Base-by-base conservation (phyloP, 306 rosid species). In the Cucumis hystrix region DNA sequence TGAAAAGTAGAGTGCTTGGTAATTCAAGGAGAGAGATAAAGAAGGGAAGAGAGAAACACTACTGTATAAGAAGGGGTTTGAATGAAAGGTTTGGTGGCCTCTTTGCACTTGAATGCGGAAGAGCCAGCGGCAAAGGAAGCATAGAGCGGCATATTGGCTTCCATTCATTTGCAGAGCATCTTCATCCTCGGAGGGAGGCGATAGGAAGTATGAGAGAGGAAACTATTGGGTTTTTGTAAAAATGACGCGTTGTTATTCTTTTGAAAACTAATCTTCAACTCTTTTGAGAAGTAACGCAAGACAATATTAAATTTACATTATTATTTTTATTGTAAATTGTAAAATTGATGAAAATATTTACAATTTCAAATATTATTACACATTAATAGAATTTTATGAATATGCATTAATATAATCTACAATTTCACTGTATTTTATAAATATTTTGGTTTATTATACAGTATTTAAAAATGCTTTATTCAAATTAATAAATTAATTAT, bases 31-130 rank as follows among this genome's bases (percentile, higher is more conserved):
- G 66, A 77, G 52, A 83, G 57, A 54, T 12, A 8, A 5, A 25
- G 17, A 43, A 21, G 40, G 39, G 4, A 18, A 54, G 74, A 4
- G 57, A 33, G 60, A 37, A 56, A 17, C 45, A 41, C 75, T 82
- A 93, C 98, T 87, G 77, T 75, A 80, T 85, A 90, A 17, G 96
- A 82, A 79, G 97, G 84, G 78, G 91, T 13, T 20, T 83, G 86
- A 81, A 87, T 70, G 68, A 84, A 54, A 18, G 92, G 80, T 82
- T 87, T 83, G 59, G 93, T 78, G 74, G 91, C 83, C 64, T 86
- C 85, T 33, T 78, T 69, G 49, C 86, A 79, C 64, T 83, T 85
- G 79, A 82, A 30, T 57, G 89, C 74, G 8, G 88, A 83, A 39
- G 91, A 86, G 85, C 75, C 85, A 9, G 92, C 74, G 66, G 90